A percentile compares a stretch with the other conserved stretches of the same genome.
These are phyloP conservation scores for Suillus brevipes DNA, from an alignment of 768 basidiomycete species.

Conservation along the genomic window DNA sequence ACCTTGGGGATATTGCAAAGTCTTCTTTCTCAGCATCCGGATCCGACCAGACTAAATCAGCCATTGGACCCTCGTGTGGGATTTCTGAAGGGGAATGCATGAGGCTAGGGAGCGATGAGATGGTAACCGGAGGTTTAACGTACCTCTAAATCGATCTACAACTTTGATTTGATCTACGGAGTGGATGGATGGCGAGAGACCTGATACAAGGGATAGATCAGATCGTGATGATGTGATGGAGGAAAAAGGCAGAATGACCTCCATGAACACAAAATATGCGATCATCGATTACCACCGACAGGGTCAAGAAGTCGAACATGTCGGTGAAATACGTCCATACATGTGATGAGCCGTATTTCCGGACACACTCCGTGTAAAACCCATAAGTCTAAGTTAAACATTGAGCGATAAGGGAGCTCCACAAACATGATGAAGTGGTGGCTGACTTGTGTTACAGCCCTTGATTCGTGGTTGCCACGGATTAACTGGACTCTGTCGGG, in stretches of 20 bases:
- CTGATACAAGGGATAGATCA: conserved; percentile 41
- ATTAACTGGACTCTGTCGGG: conserved; percentile 97
- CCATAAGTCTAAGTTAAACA: conserved; percentile 78
- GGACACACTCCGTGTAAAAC: conserved; percentile 97
- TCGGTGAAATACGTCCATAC: conserved; percentile 99
- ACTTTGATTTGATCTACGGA: conserved; percentile 99
- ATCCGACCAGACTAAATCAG: conserved; percentile 99
- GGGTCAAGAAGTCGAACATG: conserved; percentile 98
- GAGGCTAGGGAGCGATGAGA: conserved; percentile 23
- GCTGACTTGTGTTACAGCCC: conserved; percentile 96
- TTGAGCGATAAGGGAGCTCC: conserved; percentile 16
- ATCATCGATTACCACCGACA: conserved; percentile 98
- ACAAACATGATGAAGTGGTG: conserved; percentile 12
- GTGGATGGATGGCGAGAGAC: conserved; percentile 96
- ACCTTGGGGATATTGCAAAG: conserved; percentile 98
- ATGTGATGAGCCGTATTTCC: conserved; percentile 93
- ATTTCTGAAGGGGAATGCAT: conserved; percentile 72
- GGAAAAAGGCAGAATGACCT: conserved; percentile 44
- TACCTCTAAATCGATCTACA: conserved; percentile 96
- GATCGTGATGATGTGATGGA: neutral
- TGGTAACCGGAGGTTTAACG: conserved; percentile 20
- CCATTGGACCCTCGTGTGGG: conserved; percentile 99
- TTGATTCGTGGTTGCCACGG: conserved; percentile 95
- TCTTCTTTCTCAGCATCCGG: conserved; percentile 99
- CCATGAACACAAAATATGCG: conserved; percentile 99